phyloP scores from a whole-genome alignment of 1,139 yeast genomes.

The Blastobotrys illinoisensis region DNA sequence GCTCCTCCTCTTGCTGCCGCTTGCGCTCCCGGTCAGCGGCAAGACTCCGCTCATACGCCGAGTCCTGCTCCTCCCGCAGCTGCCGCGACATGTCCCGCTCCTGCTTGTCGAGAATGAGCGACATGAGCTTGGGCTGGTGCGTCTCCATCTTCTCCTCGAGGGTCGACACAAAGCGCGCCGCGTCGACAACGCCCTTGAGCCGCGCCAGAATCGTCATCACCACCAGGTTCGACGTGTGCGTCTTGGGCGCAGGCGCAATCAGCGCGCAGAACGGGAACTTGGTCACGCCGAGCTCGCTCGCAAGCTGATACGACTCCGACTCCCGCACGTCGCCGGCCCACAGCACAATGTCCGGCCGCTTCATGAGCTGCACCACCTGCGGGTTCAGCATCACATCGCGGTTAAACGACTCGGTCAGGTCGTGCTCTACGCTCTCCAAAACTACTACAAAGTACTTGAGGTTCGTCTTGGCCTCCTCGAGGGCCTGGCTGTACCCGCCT shows the following conservation, averaged over 20 bases:
- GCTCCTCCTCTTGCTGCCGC: constrained; percentile 34
- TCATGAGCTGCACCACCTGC: constrained; percentile 47
- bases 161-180: constrained; percentile 33
- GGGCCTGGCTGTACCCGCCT: constrained; percentile 75
- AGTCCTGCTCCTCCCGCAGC: constrained; percentile 68
- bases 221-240: constrained; percentile 32
- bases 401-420: constrained; percentile 51
- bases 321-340: constrained; percentile 89
- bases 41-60: constrained; percentile 68
- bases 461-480: constrained; percentile 58
- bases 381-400: constrained; percentile 52
- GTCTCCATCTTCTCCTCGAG: constrained; percentile 38
- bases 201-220: constrained; percentile 56
- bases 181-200: constrained; percentile 50
- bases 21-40: constrained; percentile 47
- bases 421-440: constrained; percentile 69
- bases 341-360: constrained; percentile 48
- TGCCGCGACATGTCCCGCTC: constrained; percentile 56
- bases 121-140: constrained; percentile 55
- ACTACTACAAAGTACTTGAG: constrained; percentile 69
- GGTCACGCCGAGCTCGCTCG: constrained; percentile 67
- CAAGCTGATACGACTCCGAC: constrained; percentile 80
- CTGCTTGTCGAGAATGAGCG: constrained; percentile 56
- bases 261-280: constrained; percentile 76
- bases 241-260: constrained; percentile 45